Evolutionary conservation across 805 yeast species (phyloP), one percentile per base, ranked within the genome.

Genomic region (Citeromyces nyonsensis): DNA sequence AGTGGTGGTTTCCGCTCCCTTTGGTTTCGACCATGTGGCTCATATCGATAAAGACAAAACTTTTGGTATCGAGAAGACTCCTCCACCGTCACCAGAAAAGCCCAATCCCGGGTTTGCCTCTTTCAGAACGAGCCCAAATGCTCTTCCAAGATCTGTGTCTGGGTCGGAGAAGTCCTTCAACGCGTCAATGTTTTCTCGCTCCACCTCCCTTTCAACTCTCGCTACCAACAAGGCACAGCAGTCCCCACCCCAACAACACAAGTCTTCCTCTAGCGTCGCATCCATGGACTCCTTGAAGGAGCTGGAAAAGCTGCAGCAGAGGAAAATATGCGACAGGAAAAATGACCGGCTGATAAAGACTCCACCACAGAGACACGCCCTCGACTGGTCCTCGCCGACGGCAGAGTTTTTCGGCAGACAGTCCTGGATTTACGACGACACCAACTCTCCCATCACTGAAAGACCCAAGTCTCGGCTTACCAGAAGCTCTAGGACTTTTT

Each of bases 1-100:
- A 13, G 14, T 15, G 6, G 18, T 22, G 18, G 52, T 54, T 15
- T 46, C 54, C 29, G 45, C 56, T 6, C 59, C 60, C 3, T 50
- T 47, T 24, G 50, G 42, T 0, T 54, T 54, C 39, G 40, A 40
- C 27, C 60, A 54, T 33, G 42, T 53, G 13, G 43, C 57, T 3
- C 59, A 54, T 34, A 41, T 53, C 15, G 54, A 52, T 27, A 41
- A 45, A 11, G 37, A 42, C 14, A 33, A 37, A 4, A 40, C 42
- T 2, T 54, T 51, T 38, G 59, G 59, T 1, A 34, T 54, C 4
- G 51, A 51, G 10, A 39, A 42, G 26, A 35, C 48, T 18, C 22
- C 22, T 5, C 22, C 22, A 18, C 22, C 22, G 22, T 18, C 15
- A 33, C 33, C 15, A 38, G 31, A 6, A 38, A 45, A 10, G 38